Evolutionary conservation across 2,329 filamentous ascomycete species (phyloP).

Genomic region (Aspergillus phoenicis): DNA sequence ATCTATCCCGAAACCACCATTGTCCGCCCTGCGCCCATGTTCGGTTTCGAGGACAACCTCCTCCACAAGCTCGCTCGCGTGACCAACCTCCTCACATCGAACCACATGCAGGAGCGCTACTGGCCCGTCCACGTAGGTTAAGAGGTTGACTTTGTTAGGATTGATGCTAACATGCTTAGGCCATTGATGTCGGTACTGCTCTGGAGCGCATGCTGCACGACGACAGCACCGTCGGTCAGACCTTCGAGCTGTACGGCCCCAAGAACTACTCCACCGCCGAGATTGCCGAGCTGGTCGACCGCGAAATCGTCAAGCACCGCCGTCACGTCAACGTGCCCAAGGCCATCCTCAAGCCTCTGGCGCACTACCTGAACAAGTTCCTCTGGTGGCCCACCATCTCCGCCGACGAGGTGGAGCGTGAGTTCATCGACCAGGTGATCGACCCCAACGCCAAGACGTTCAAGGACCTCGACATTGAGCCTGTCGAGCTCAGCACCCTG

Average conservation of each 20-base stretch:
- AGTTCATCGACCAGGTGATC: conserved; percentile 91
- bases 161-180: conserved; percentile 51
- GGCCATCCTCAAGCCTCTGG: conserved; percentile 72
- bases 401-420: conserved; percentile 82
- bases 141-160: conserved; percentile 6
- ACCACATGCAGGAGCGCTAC: conserved; percentile 89
- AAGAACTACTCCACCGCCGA: conserved; percentile 88
- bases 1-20: conserved; percentile 98
- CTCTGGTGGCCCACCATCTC: conserved; percentile 89
- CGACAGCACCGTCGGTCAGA: conserved; percentile 85
- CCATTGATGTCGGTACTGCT: conserved; percentile 84
- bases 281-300: conserved; percentile 84
- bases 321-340: conserved; percentile 92
- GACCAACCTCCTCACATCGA: conserved; percentile 82
- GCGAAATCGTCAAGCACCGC: conserved; percentile 86
- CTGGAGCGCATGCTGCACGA: conserved; percentile 90
- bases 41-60: conserved; percentile 91
- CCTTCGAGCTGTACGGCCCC: conserved; percentile 91
- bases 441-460: conserved; percentile 93
- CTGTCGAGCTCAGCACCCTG: conserved; percentile 79
- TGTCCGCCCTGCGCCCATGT: conserved; percentile 89
- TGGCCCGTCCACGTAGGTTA: conserved; percentile 80
- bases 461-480: conserved; percentile 87
- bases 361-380: conserved; percentile 73
- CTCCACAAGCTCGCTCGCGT: conserved; percentile 80